A percentile compares a stretch with the other conserved stretches of the same genome.
These are phyloP conservation scores for Populus alba DNA, from an alignment of 345 rosid genomes.

Conservation along the genomic window DNA sequence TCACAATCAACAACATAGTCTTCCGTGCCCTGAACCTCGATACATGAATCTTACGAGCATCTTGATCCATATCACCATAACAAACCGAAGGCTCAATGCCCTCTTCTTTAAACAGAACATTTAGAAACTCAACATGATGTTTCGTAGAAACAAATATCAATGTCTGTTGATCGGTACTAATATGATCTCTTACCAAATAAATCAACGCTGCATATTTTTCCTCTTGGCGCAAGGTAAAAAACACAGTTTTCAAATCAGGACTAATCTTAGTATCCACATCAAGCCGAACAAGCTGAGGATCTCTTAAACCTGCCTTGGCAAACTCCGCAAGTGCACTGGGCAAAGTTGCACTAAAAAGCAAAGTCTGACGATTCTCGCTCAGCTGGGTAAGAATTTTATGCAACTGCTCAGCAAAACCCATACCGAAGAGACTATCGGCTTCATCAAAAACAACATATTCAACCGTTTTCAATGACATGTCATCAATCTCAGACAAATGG, in stretches of 20 bases:
- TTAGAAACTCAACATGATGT: slow-evolving; percentile 95
- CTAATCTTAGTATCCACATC: slow-evolving; percentile 93
- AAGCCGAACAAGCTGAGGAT: slow-evolving; percentile 90
- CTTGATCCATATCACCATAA: slow-evolving; percentile 98
- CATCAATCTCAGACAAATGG: slow-evolving; percentile 86
- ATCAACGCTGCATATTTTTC: slow-evolving; percentile 84
- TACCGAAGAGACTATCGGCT: slow-evolving; percentile 86
- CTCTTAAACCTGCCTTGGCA: slow-evolving; percentile 87
- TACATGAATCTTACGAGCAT: slow-evolving; percentile 86
- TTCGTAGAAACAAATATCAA: slow-evolving; percentile 93
- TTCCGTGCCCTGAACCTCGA: slow-evolving; percentile 83
- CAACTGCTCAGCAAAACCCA: slow-evolving; percentile 92
- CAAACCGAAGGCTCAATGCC: slow-evolving; percentile 85
- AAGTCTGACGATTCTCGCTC: slow-evolving; percentile 87
- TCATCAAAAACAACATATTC: slow-evolving; percentile 98
- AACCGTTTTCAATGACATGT: slow-evolving; percentile 73
- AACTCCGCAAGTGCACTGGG: slow-evolving; percentile 98
- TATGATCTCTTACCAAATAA: slow-evolving; percentile 80
- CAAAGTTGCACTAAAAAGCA: slow-evolving; percentile 93
- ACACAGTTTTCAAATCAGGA: slow-evolving; percentile 67
- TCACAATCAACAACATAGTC: slow-evolving; percentile 87
- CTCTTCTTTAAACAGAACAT: slow-evolving; percentile 68
- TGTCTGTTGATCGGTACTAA: slow-evolving; percentile 68
- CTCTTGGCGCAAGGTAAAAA: slow-evolving; percentile 79
- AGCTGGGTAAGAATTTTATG: slow-evolving; percentile 73